phyloP scores from a whole-genome alignment of 2,329 filamentous ascomycete species.

The Cercospora citrullina region DNA sequence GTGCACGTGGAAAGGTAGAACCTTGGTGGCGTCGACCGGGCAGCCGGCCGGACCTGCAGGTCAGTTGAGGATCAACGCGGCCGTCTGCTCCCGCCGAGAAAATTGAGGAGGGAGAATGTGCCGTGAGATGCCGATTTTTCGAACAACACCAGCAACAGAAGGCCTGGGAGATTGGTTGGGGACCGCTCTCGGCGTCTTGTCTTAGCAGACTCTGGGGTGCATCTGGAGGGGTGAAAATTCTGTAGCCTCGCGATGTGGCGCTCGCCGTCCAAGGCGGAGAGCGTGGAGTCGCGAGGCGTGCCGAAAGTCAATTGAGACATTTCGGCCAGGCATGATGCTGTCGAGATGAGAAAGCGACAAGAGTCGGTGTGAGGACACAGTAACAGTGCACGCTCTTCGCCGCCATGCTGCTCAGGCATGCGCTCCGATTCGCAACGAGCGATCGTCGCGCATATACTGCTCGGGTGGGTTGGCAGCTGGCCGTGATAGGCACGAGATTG shows the following conservation, averaged over 20 bases:
- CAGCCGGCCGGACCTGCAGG: conserved; percentile 4
- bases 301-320: conserved; percentile 6
- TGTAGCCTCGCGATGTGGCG: background rate
- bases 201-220: conserved; percentile 4
- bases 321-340: background rate
- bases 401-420: background rate
- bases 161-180: conserved; percentile 3
- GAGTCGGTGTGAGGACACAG: conserved; percentile 9
- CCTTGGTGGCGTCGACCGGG: background rate
- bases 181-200: background rate
- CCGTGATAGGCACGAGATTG: conserved; percentile 3
- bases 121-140: conserved; percentile 8
- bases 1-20: background rate
- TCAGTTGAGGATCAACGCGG: conserved; percentile 11
- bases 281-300: background rate
- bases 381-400: background rate
- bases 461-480: background rate
- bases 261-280: background rate
- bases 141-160: background rate
- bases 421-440: conserved; percentile 4
- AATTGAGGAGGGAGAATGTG: background rate
- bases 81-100: background rate
- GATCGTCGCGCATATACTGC: conserved; percentile 4
- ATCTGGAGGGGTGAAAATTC: background rate
- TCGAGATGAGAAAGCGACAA: background rate